These are phyloP conservation scores for Gossypium aridum DNA, from an alignment of 441 rosid genomes.

Conservation along the genomic window DNA sequence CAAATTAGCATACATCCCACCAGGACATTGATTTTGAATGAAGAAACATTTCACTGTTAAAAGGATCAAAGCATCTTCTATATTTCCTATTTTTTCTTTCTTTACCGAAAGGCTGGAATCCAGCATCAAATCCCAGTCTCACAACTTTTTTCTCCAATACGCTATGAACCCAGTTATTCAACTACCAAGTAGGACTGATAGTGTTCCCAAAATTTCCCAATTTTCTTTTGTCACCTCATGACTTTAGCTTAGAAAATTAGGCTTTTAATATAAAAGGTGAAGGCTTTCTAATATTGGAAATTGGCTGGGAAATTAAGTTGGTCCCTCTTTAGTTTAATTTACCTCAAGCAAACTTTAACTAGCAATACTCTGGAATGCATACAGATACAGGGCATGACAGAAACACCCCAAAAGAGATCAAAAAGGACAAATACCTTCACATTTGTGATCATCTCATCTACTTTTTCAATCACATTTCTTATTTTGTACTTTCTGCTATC, in stretches of 20 bases:
- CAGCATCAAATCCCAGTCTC: background rate
- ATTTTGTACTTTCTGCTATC: background rate
- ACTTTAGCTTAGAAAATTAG: background rate
- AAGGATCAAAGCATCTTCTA: background rate
- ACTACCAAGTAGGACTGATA: background rate
- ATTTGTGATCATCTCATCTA: background rate
- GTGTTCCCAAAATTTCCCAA: too few relatives aligned
- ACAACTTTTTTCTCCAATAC: background rate
- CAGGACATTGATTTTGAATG: too few relatives aligned
- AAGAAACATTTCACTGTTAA: background rate
- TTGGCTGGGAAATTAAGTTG: too few relatives aligned
- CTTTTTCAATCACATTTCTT: background rate
- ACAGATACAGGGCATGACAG: background rate
- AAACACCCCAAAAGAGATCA: background rate
- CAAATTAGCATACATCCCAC: too few relatives aligned
- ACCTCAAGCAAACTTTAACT: too few relatives aligned
- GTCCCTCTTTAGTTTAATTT: too few relatives aligned
- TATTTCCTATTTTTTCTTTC: background rate
- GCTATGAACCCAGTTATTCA: background rate
- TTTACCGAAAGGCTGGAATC: background rate
- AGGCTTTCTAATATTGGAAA: too few relatives aligned
- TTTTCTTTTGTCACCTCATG: background rate
- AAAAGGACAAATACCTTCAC: background rate
- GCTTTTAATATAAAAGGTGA: background rate
- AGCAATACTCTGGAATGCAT: too few relatives aligned